These are phyloP conservation scores for Auricularia sp. DNA, from an alignment of 768 basidiomycete species.

Conservation along the genomic window DNA sequence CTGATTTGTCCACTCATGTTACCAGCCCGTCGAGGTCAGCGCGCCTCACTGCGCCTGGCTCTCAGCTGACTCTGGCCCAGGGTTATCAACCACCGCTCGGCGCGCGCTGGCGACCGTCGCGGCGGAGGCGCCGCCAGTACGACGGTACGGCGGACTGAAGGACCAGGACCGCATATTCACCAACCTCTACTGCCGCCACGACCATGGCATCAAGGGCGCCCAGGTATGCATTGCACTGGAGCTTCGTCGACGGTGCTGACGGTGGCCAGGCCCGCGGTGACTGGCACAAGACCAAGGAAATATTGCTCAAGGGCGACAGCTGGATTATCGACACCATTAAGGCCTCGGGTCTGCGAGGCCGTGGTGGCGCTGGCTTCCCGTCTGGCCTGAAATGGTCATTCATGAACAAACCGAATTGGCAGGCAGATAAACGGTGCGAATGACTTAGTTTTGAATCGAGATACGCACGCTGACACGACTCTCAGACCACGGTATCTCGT, in stretches of 20 bases:
- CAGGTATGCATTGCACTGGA: slow-evolving; percentile 38
- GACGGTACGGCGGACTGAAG: slow-evolving; percentile 86
- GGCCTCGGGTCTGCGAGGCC: slow-evolving; percentile 88
- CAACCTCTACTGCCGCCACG: slow-evolving; percentile 79
- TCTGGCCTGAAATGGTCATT: slow-evolving; percentile 96
- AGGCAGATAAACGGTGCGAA: slow-evolving; percentile 74
- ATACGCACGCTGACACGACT: neutral
- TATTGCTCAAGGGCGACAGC: slow-evolving; percentile 85
- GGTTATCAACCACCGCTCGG: slow-evolving; percentile 1
- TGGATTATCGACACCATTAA: slow-evolving; percentile 98
- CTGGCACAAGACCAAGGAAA: slow-evolving; percentile 98
- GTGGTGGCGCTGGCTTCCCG: slow-evolving; percentile 95
- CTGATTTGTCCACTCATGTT: no score
- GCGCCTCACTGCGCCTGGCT: no score
- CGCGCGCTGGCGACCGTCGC: slow-evolving; percentile 56
- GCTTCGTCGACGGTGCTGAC: neutral
- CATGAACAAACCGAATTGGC: slow-evolving; percentile 99
- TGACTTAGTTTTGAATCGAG: neutral
- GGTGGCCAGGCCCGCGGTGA: slow-evolving; percentile 72
- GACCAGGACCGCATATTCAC: slow-evolving; percentile 94
- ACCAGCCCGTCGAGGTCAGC: no score
- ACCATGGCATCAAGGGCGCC: slow-evolving; percentile 90
- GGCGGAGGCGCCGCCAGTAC: slow-evolving; percentile 61
- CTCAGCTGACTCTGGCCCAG: neutral
- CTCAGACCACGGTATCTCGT: slow-evolving; percentile 87